These are phyloP conservation scores for Ophiostoma himal-ulmi DNA, from an alignment of 2,329 filamentous ascomycete species.

Conservation along the genomic window DNA sequence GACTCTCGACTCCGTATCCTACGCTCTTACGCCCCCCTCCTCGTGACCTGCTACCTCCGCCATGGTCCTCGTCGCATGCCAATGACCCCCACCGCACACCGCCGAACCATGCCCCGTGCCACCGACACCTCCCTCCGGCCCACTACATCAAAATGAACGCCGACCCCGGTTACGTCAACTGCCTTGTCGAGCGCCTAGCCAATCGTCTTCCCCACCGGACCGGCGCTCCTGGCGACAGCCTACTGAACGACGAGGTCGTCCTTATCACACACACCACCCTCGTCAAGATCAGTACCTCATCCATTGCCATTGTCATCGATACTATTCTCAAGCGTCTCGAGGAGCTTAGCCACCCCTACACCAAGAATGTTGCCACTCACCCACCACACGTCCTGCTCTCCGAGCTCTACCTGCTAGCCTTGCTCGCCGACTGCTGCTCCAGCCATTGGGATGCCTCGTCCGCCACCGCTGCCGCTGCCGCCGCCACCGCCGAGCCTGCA, in stretches of 20 bases:
- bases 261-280: slow-evolving; percentile 56
- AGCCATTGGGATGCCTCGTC: slow-evolving; percentile 49
- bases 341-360: slow-evolving; percentile 51
- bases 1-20: background rate
- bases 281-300: slow-evolving; percentile 52
- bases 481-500: slow-evolving; percentile 16
- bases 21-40: background rate
- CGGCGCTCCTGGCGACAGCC: slow-evolving; percentile 50
- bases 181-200: slow-evolving; percentile 57
- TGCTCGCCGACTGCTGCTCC: slow-evolving; percentile 60
- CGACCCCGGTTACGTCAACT: slow-evolving; percentile 55
- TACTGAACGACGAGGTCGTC: slow-evolving; percentile 56
- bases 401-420: slow-evolving; percentile 57
- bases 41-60: slow-evolving; percentile 11
- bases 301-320: slow-evolving; percentile 50
- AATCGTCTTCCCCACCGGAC: slow-evolving; percentile 60
- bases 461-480: slow-evolving; percentile 26
- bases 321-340: slow-evolving; percentile 53
- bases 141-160: slow-evolving; percentile 47
- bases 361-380: slow-evolving; percentile 44
- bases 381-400: slow-evolving; percentile 57
- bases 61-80: slow-evolving; percentile 16
- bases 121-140: background rate
- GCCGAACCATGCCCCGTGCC: slow-evolving; percentile 16
- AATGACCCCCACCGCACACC: slow-evolving; percentile 9